Evolutionary conservation across 768 basidiomycete species (phyloP).

Genomic region (Tulasnella sp.): DNA sequence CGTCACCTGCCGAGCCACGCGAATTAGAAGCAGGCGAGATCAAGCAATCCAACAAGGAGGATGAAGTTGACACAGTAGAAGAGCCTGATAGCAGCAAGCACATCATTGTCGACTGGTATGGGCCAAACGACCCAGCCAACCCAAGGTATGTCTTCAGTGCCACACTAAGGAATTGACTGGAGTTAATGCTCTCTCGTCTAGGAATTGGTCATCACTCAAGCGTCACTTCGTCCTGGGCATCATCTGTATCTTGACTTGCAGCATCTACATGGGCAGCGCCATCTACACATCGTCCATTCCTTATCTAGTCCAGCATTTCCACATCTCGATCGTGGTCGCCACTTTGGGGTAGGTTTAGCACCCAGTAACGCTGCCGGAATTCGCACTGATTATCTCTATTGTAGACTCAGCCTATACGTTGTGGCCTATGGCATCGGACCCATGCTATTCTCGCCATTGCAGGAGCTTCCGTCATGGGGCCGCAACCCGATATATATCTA

Average conservation of each 20-base stretch:
- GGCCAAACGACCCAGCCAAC: slow-evolving; percentile 17
- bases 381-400: too few species aligned
- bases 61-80: not conserved
- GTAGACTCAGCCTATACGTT: slow-evolving; percentile 14
- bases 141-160: slow-evolving; percentile 8
- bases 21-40: too few species aligned
- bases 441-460: slow-evolving; percentile 25
- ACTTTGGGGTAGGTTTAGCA: too few species aligned
- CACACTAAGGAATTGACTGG: too few species aligned
- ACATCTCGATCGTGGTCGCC: slow-evolving; percentile 10
- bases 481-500: slow-evolving; percentile 30
- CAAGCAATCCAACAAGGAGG: too few species aligned
- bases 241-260: not conserved
- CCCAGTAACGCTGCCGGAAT: too few species aligned
- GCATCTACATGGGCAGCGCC: not conserved
- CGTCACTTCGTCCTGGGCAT: too few species aligned
- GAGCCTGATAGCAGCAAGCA: not conserved
- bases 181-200: not conserved
- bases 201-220: too few species aligned
- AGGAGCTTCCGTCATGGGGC: slow-evolving; percentile 30
- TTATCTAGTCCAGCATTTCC: slow-evolving; percentile 12
- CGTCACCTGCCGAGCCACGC: too few species aligned
- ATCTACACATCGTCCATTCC: slow-evolving; percentile 7
- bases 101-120: slow-evolving; percentile 18
- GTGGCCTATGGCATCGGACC: slow-evolving; percentile 26